Conservation (phyloP, 2,329 filamentous ascomycete genomes). For the Zalaria obscura region DNA sequence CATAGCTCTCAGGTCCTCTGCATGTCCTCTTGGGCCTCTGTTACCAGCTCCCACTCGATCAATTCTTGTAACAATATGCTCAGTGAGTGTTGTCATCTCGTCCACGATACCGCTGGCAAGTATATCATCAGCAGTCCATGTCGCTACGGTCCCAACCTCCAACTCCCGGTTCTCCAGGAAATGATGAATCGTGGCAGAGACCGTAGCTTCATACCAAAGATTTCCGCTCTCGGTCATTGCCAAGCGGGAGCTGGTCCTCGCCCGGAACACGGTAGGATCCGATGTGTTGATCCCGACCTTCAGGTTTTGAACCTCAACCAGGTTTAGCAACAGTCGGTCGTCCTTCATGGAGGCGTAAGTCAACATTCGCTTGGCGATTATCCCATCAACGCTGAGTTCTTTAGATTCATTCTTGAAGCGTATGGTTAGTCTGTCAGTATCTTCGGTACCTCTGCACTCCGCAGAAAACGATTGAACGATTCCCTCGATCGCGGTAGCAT, state of each 20-base stretch:
- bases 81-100: slow-evolving; percentile 4
- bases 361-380: slow-evolving; percentile 8
- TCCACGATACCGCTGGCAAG: background rate
- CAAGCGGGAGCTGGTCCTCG: background rate
- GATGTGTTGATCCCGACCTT: background rate
- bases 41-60: slow-evolving; percentile 10
- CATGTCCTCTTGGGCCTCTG: slow-evolving; percentile 5
- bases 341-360: background rate
- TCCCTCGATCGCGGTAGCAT: background rate
- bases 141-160: slow-evolving; percentile 3
- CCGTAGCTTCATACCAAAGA: slow-evolving; percentile 11
- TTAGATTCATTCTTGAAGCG: background rate
- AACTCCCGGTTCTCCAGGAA: slow-evolving; percentile 3
- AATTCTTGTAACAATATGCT: slow-evolving; percentile 7
- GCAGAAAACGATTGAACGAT: slow-evolving; percentile 5
- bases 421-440: background rate
- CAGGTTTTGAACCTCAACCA: slow-evolving; percentile 5
- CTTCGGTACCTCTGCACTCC: slow-evolving; percentile 1
- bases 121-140: slow-evolving; percentile 4
- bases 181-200: slow-evolving; percentile 1
- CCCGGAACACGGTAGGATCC: slow-evolving; percentile 1
- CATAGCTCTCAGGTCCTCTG: background rate
- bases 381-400: slow-evolving; percentile 6
- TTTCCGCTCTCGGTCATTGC: slow-evolving; percentile 1
- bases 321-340: background rate